Base-by-base conservation (phyloP, 441 rosid genomes). In the Adansonia grandidieri region DNA sequence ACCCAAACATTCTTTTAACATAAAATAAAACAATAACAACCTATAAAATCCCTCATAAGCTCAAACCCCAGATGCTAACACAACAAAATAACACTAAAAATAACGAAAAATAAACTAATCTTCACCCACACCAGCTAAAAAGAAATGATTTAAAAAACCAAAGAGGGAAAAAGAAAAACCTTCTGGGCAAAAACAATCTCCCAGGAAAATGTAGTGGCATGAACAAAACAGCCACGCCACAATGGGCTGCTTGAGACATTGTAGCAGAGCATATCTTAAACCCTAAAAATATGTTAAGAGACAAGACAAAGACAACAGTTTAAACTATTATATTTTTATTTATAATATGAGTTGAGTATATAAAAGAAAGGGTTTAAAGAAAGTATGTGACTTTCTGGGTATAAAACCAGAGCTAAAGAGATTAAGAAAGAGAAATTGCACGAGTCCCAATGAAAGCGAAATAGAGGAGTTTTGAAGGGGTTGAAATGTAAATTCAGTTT, bases 251-350 rank as follows among this genome's bases (percentile, higher is more conserved):
- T 40, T 37, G 80, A 54, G 71, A 74, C 51, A 9, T 80, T 53
- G 51, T 28, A 20, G 78, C 74, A 75, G 79, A 4, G 47, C 28
- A 64, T 84, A 84, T 86, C 76, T 71, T 48, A 53, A 79, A 83
- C 86, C 89, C 85, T 78, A 82, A 77, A 62, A 3, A 13, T 58
- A 37, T 11, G 9, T 47, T 37, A 78, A 37, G 4, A 71, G 32
- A 47, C 32, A 40, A 11, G 48, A 56, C 57, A 71, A 54, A 64
- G 13, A 20, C 45, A 47, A 15, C 1, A 19, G 54, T 8, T 10
- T 40, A 14, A 61, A 47, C 3, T 37, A 37, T 24, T 9, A 60
- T 22, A 9, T 61, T 24, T 22, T 20, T 9, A 9, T 24, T 42
- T 1, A n/a, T 9, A 1, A 5, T 42, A 66, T 51, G 20, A 24